Percentiles rank a stretch among this genome's conserved stretches.
phyloP scores from a whole-genome alignment of 257 asterid genomes.

The Nemophila menziesii region DNA sequence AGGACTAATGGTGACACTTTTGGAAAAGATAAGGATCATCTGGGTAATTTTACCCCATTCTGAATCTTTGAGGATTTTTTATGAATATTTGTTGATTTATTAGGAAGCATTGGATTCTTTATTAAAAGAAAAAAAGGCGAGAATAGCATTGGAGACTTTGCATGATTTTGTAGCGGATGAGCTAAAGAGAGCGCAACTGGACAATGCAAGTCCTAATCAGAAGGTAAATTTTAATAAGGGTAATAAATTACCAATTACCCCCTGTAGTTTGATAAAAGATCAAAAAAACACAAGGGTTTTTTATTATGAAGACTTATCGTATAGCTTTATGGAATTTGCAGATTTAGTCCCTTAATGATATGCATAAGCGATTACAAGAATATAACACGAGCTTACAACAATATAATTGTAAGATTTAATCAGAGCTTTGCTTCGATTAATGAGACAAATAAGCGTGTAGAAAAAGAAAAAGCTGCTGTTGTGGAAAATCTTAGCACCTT shows the following conservation, averaged over 20 bases:
- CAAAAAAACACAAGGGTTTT: too few species aligned
- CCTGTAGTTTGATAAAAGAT: too few species aligned
- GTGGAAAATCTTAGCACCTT: constrained; percentile 76
- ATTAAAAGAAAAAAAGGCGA: constrained; percentile 55
- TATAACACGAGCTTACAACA: constrained; percentile 83
- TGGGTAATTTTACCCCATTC: background rate
- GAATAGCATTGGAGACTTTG: constrained; percentile 51
- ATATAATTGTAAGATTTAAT: constrained; percentile 75
- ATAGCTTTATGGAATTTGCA: constrained; percentile 13
- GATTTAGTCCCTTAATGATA: constrained; percentile 71
- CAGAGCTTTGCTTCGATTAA: constrained; percentile 53
- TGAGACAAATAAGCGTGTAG: constrained; percentile 65
- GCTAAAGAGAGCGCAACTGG: constrained; percentile 61
- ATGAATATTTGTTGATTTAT: background rate
- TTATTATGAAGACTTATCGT: background rate
- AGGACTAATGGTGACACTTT: too few species aligned
- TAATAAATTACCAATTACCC: too few species aligned
- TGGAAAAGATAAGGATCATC: background rate
- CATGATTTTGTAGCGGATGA: constrained; percentile 72
- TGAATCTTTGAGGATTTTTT: background rate
- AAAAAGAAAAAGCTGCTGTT: constrained; percentile 68
- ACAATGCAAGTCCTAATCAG: constrained; percentile 38
- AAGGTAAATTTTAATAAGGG: constrained; percentile 64
- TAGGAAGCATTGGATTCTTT: constrained; percentile 76
- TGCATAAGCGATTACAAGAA: constrained; percentile 69